Conservation (phyloP, 495 filamentous ascomycete species). For the Tuber borchii region DNA sequence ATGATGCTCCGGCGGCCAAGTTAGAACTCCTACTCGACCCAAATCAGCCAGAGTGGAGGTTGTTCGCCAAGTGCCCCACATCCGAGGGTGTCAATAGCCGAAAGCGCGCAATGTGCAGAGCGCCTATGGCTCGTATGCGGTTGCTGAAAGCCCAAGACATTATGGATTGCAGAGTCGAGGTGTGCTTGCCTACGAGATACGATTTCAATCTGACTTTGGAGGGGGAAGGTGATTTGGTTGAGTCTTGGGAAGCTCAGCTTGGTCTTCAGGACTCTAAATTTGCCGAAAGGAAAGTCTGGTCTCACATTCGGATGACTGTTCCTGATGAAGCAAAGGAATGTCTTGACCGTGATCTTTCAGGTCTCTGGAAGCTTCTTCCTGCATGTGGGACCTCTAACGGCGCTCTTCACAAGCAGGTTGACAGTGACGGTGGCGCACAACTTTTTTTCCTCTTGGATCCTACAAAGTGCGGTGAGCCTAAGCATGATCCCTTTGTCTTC, state of each 20-base stretch:
- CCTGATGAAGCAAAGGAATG: constrained; percentile 36
- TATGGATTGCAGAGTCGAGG: constrained; percentile 50
- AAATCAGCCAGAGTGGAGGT: constrained; percentile 49
- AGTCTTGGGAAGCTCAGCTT: constrained; percentile 42
- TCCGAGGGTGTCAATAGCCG: constrained; percentile 44
- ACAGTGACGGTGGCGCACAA: constrained; percentile 15
- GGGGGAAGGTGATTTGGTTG: constrained; percentile 36
- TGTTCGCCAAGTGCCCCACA: constrained; percentile 49
- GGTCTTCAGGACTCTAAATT: constrained; percentile 45
- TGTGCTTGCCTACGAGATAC: constrained; percentile 46
- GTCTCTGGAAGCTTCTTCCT: constrained; percentile 53
- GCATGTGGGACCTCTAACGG: constrained; percentile 63
- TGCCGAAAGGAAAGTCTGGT: constrained; percentile 46
- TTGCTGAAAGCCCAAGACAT: constrained; percentile 41
- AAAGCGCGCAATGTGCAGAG: constrained; percentile 48
- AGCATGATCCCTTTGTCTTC: constrained; percentile 61
- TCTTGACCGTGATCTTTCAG: constrained; percentile 49
- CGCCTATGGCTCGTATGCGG: constrained; percentile 54
- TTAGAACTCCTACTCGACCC: constrained; percentile 50
- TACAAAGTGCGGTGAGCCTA: constrained; percentile 45
- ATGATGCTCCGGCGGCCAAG: constrained; percentile 47
- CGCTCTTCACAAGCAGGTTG: constrained; percentile 51
- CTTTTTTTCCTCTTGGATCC: constrained; percentile 65
- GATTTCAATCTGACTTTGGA: constrained; percentile 36
- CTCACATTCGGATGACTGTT: constrained; percentile 42